Percentiles rank a stretch among this genome's conserved stretches.
These are phyloP conservation scores for Phytophthora pisi DNA, from an alignment of 352 stramenopile genomes.

Conservation along the genomic window DNA sequence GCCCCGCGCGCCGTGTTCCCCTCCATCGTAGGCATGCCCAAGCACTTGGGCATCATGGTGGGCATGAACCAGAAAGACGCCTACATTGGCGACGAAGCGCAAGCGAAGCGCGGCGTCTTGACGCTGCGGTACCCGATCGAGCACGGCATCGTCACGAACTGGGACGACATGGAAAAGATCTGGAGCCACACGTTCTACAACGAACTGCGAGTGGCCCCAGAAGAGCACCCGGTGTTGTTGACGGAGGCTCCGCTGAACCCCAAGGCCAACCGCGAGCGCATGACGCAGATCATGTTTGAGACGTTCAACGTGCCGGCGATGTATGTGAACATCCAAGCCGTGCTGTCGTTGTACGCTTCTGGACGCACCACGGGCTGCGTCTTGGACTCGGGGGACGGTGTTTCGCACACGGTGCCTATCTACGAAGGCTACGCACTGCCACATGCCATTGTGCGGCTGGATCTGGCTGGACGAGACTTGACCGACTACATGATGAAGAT, in stretches of 20 bases:
- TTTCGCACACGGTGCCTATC: slow-evolving; percentile 94
- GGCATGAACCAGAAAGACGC: slow-evolving; percentile 97
- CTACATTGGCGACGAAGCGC: slow-evolving; percentile 94
- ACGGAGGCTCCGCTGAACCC: slow-evolving; percentile 96
- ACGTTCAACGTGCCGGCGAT: slow-evolving; percentile 94
- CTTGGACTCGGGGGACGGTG: slow-evolving; percentile 94
- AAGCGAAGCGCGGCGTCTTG: slow-evolving; percentile 93
- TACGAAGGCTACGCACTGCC: slow-evolving; percentile 97
- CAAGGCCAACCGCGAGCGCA: slow-evolving; percentile 91
- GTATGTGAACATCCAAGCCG: slow-evolving; percentile 95
- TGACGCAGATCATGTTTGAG: slow-evolving; percentile 98
- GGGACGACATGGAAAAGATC: slow-evolving; percentile 99
- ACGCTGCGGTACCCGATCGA: slow-evolving; percentile 98
- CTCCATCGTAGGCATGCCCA: slow-evolving; percentile 86
- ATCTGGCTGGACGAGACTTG: slow-evolving; percentile 94
- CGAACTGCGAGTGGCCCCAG: slow-evolving; percentile 93
- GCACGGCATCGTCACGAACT: slow-evolving; percentile 99
- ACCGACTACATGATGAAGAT: slow-evolving; percentile 98
- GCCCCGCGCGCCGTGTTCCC: slow-evolving; percentile 74
- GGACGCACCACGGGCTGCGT: slow-evolving; percentile 96
- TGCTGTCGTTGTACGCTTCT: slow-evolving; percentile 95
- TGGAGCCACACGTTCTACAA: slow-evolving; percentile 99
- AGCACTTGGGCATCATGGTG: slow-evolving; percentile 98
- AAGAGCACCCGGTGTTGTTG: slow-evolving; percentile 96
- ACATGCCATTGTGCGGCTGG: slow-evolving; percentile 94